Percentiles rank a stretch among this genome's conserved stretches.
phyloP scores from a whole-genome alignment of 2,329 filamentous ascomycete genomes.

The Cercospora sp. region DNA sequence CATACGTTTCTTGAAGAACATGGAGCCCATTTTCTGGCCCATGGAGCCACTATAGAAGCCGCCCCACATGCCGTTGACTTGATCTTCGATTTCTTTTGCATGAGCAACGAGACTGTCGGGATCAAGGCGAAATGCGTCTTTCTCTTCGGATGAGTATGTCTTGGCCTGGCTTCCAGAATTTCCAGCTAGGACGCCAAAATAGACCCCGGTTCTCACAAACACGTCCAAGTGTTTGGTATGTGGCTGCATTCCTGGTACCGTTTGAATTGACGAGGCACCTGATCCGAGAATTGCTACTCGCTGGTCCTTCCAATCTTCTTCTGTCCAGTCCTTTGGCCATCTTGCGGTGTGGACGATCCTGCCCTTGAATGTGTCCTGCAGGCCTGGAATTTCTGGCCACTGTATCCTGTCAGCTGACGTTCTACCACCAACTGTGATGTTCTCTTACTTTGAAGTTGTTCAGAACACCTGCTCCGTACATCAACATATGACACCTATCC shows the following conservation, averaged over 20 bases:
- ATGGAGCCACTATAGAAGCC: conserved; percentile 48
- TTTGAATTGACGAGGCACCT: conserved; percentile 49
- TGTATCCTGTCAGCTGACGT: background rate
- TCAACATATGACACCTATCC: conserved; percentile 47
- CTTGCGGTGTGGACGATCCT: conserved; percentile 46
- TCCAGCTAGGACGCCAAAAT: conserved; percentile 48
- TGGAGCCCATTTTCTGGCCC: conserved; percentile 43
- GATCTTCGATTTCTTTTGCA: conserved; percentile 37
- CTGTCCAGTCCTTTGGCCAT: conserved; percentile 50
- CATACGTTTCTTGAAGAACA: conserved; percentile 48
- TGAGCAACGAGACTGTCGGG: conserved; percentile 46
- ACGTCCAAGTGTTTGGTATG: conserved; percentile 49
- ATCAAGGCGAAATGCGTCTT: conserved; percentile 45
- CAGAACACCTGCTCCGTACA: conserved; percentile 48
- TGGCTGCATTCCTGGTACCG: conserved; percentile 51
- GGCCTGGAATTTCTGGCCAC: conserved; percentile 42
- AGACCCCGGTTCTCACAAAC: conserved; percentile 48
- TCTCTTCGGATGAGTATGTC: conserved; percentile 47
- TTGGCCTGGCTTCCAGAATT: conserved; percentile 47
- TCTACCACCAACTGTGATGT: background rate
- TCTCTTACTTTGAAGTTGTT: conserved; percentile 20
- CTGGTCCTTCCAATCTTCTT: conserved; percentile 46
- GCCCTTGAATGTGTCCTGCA: conserved; percentile 49
- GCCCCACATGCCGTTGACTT: conserved; percentile 52
- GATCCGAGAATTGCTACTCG: conserved; percentile 49